Evolutionary conservation across 768 basidiomycete genomes (phyloP).

Genomic region (Clavaria fumosa): DNA sequence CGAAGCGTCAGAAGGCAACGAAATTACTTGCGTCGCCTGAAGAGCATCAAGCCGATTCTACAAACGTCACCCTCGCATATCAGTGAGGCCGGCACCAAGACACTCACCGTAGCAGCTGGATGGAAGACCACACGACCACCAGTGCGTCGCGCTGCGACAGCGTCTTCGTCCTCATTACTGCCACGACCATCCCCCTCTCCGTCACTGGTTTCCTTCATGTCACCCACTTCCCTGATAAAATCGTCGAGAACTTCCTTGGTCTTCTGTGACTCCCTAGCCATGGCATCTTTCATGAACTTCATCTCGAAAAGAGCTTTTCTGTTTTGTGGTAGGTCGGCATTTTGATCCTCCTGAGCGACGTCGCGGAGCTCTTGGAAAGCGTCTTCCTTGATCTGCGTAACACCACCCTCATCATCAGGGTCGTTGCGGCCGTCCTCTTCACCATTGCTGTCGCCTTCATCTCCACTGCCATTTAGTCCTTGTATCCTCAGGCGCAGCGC

Average conservation of each 20-base stretch:
- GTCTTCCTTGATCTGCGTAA: slow-evolving; percentile 39
- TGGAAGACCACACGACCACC: slow-evolving; percentile 54
- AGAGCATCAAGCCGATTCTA: no score
- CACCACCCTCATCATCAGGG: slow-evolving; percentile 27
- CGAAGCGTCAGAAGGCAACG: slow-evolving; percentile 39
- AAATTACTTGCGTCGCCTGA: slow-evolving; percentile 13
- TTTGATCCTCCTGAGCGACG: slow-evolving; percentile 24
- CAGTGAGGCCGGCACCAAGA: no score
- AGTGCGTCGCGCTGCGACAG: slow-evolving; percentile 35
- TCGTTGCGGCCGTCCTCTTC: slow-evolving; percentile 31
- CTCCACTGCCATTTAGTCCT: slow-evolving; percentile 44
- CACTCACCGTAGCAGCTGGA: slow-evolving; percentile 31
- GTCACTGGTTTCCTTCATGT: slow-evolving; percentile 17
- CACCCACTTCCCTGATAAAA: slow-evolving; percentile 54
- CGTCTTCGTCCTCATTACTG: slow-evolving; percentile 17
- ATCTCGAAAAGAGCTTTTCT: slow-evolving; percentile 74
- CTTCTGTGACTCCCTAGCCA: slow-evolving; percentile 43
- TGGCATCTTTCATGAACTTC: slow-evolving; percentile 98
- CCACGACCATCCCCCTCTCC: slow-evolving; percentile 15
- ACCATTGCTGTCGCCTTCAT: slow-evolving; percentile 24
- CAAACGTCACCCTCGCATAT: no score
- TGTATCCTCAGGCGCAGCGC: slow-evolving; percentile 61
- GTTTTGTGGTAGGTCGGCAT: slow-evolving; percentile 19
- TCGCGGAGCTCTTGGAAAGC: slow-evolving; percentile 68
- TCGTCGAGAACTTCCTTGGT: slow-evolving; percentile 55